phyloP scores from a whole-genome alignment of 345 rosid species.

The Hibiscus tridactylites region DNA sequence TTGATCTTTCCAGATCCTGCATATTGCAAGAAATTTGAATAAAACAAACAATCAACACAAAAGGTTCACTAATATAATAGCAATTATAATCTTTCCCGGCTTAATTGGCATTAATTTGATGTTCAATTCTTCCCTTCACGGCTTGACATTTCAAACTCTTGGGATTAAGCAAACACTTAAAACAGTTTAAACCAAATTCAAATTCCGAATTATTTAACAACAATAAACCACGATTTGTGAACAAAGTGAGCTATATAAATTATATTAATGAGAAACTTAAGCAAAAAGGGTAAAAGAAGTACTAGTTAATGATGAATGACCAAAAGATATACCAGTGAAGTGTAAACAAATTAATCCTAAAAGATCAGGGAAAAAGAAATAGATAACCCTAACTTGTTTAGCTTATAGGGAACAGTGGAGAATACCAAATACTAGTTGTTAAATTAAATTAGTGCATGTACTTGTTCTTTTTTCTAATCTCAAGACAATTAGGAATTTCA shows the following conservation, averaged over 20 bases:
- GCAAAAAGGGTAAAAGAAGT: background rate
- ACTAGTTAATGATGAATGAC: background rate
- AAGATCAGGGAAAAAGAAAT: background rate
- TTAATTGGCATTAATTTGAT: background rate
- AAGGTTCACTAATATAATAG: background rate
- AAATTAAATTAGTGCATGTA: background rate
- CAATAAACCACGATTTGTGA: background rate
- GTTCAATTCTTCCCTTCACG: background rate
- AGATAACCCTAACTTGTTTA: background rate
- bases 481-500: background rate
- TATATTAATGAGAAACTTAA: background rate
- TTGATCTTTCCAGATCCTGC: conserved; percentile 61
- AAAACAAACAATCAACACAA: background rate
- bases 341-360: background rate
- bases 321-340: background rate
- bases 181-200: background rate
- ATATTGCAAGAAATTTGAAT: background rate
- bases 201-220: background rate
- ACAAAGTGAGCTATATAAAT: background rate
- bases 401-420: background rate
- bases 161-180: background rate
- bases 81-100: background rate
- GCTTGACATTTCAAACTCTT: background rate
- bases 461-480: background rate
- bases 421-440: background rate